Base-by-base conservation (phyloP, 768 basidiomycete genomes). In the Tephrocybe sp. region DNA sequence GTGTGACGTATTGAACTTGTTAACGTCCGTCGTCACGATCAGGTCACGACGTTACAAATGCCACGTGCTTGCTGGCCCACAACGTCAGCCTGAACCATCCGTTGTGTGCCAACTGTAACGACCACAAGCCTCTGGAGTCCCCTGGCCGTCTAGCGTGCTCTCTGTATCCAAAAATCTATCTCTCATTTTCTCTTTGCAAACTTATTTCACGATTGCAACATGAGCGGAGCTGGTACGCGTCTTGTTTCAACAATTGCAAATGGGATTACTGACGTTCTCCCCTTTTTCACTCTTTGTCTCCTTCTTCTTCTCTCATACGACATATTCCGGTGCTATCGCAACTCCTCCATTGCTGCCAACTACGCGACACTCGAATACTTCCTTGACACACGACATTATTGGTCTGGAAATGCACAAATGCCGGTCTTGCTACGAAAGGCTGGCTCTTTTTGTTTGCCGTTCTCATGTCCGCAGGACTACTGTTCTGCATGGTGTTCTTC, bases 401-500 rank as follows among this genome's bases (percentile, higher is more conserved):
- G 33, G 16, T 16, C 11, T 34, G 7, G n/a, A 6, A 15, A 34
- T 36, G 50, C 34, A 18, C 33, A 49, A 45, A 52, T 30, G 50
- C 45, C 39, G 47, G 18, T 19, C 36, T 44, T 33, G 53, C 39
- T 7, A 40, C 27, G 24, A 37, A 47, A 94, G 94, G 91, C 65
- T 97, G 94, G 95, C 72, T 99, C 56, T 99, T 97, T 75, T 81
- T 98, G 60, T 94, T 97, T 67, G 83, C 92, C 64, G 94, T 97
- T 66, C 84, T 98, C 47, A 84, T 92, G 83, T 88, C 94, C 58
- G 95, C 94, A 16, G 93, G 86, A 27, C 77, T 98, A 52, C 75
- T 99, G 52, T 99, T 99, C 76, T 97, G 94, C 59, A 94, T 94
- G 88, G 97, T 99, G 66, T 99, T 98, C 79, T 99, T 97, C 71